Conservation (phyloP, 345 rosid species). For the Odontarrhena argentea region DNA sequence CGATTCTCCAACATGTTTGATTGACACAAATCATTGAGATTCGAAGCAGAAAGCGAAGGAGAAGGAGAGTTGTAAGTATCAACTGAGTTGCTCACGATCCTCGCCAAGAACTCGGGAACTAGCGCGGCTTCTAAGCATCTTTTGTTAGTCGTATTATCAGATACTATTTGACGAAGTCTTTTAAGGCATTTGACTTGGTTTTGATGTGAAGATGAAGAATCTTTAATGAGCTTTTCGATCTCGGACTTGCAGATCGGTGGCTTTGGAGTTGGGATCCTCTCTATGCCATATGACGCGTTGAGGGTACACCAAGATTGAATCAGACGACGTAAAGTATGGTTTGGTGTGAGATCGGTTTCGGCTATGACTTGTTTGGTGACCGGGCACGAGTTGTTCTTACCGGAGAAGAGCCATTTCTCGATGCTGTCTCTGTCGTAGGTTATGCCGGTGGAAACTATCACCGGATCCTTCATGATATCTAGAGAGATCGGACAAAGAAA, state of each 20-base stretch:
- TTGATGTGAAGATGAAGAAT: constrained; percentile 52
- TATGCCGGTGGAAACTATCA: constrained; percentile 66
- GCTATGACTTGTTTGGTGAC: constrained; percentile 68
- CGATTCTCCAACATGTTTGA: constrained; percentile 42
- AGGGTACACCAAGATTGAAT: constrained; percentile 96
- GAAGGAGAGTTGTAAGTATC: constrained; percentile 37
- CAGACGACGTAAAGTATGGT: constrained; percentile 81
- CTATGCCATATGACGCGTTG: constrained; percentile 77
- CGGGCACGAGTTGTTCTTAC: constrained; percentile 65
- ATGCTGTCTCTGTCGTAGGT: constrained; percentile 75
- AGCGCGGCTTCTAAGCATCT: constrained; percentile 77
- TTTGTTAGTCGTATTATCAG: constrained; percentile 61
- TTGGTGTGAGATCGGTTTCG: constrained; percentile 75
- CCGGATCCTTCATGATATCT: constrained; percentile 82
- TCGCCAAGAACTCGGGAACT: constrained; percentile 63
- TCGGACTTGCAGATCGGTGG: constrained; percentile 62
- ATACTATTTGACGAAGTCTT: constrained; percentile 56
- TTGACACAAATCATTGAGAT: constrained; percentile 34
- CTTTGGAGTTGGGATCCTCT: constrained; percentile 92
- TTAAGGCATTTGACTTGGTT: constrained; percentile 57
- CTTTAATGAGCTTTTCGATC: constrained; percentile 58
- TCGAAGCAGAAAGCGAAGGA: constrained; percentile 38
- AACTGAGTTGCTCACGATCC: constrained; percentile 40
- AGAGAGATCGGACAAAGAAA: constrained; percentile 79
- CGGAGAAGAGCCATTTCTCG: constrained; percentile 63